These are phyloP conservation scores for Stevia rebaudiana DNA, from an alignment of 140 eudicot genomes.

Conservation along the genomic window DNA sequence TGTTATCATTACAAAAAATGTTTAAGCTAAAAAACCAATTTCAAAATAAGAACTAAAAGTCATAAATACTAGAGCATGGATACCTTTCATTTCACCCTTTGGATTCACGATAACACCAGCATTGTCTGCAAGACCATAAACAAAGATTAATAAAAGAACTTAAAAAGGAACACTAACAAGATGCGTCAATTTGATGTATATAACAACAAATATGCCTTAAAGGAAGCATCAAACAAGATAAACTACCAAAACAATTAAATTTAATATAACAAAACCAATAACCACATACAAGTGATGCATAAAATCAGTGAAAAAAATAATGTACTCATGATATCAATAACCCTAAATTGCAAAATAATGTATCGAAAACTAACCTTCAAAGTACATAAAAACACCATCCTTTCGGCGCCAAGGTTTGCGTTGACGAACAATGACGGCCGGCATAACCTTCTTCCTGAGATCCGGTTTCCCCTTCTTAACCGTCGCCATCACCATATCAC, in stretches of 20 bases:
- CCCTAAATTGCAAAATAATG: no score
- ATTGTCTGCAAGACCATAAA: background rate
- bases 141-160: no score
- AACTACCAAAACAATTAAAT: background rate
- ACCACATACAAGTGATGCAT: no score
- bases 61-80: background rate
- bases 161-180: no score
- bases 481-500: constrained; percentile 34
- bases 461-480: constrained; percentile 85
- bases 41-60: no score
- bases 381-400: constrained; percentile 3
- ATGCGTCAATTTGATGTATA: background rate
- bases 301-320: no score
- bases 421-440: constrained; percentile 28
- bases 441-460: constrained; percentile 89
- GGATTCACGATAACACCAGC: background rate
- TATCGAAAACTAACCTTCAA: background rate
- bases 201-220: background rate
- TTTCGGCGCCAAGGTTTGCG: constrained; percentile 5
- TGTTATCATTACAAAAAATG: background rate
- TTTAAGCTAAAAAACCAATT: background rate
- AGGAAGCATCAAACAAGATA: background rate
- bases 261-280: background rate
- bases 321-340: no score
- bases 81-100: background rate